Percentiles rank a stretch among this genome's conserved stretches.
Evolutionary conservation across 768 basidiomycete species (phyloP).

Genomic region (Amanita molliuscula): DNA sequence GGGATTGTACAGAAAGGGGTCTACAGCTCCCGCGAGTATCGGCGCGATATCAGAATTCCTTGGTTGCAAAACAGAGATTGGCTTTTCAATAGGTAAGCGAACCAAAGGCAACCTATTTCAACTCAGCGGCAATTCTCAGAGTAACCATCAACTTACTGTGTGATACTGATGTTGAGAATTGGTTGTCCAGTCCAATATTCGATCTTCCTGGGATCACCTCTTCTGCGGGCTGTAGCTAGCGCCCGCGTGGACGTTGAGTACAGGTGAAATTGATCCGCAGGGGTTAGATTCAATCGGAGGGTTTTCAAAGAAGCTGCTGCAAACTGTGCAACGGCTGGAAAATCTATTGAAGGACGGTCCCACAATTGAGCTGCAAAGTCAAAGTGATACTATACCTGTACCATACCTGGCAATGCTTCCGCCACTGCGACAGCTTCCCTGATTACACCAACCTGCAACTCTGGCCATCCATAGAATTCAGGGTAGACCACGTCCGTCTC

Average conservation of each 20-base stretch:
- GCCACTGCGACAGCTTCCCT: constrained; percentile 88
- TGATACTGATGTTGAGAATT: constrained; percentile 67
- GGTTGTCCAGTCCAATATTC: constrained; percentile 87
- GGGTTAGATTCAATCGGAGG: constrained; percentile 55
- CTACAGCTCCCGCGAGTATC: constrained; percentile 47
- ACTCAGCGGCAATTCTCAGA: neutral
- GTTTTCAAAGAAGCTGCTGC: constrained; percentile 79
- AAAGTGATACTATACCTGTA: constrained; percentile 20
- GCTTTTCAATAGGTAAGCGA: constrained; percentile 67
- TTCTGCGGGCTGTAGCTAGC: constrained; percentile 59
- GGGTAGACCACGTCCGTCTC: constrained; percentile 23
- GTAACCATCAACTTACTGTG: constrained; percentile 44
- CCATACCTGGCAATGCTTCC: constrained; percentile 74
- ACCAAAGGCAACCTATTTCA: constrained; percentile 53
- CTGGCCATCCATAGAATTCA: constrained; percentile 83
- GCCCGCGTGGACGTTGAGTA: constrained; percentile 66
- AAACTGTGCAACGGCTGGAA: constrained; percentile 77
- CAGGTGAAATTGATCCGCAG: constrained; percentile 74
- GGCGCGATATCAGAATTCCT: constrained; percentile 30
- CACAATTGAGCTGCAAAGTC: neutral
- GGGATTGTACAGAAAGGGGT: constrained; percentile 92
- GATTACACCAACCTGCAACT: constrained; percentile 88
- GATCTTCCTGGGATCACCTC: constrained; percentile 61
- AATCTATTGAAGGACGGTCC: constrained; percentile 39
- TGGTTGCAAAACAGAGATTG: constrained; percentile 40